Conservation (phyloP, 495 filamentous ascomycete species). For the Amphirosellinia nigrospora region DNA sequence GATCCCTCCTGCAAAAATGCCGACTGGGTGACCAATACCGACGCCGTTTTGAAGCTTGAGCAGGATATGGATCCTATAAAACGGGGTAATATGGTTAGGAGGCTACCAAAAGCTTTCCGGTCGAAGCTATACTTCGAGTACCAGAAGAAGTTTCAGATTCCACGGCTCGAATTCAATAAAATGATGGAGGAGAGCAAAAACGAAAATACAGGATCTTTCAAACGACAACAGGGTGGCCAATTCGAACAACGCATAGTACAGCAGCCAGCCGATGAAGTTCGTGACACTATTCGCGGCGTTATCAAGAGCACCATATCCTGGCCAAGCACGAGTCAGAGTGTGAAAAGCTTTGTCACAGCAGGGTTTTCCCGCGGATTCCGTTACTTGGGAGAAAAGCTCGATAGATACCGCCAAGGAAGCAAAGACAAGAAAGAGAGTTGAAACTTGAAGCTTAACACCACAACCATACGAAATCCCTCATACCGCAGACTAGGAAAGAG, state of each 20-base stretch:
- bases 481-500: neutral
- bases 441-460: conserved; percentile 5
- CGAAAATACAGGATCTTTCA: conserved; percentile 70
- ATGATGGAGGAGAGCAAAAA: conserved; percentile 80
- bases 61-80: conserved; percentile 93
- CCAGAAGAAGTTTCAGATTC: conserved; percentile 86
- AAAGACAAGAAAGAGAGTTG: conserved; percentile 31
- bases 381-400: conserved; percentile 85
- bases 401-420: conserved; percentile 65
- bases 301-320: conserved; percentile 88
- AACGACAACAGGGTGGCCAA: conserved; percentile 74
- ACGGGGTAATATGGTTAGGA: conserved; percentile 93
- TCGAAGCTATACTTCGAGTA: conserved; percentile 92
- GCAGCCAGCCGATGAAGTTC: conserved; percentile 67
- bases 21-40: conserved; percentile 71
- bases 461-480: neutral
- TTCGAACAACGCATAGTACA: conserved; percentile 86
- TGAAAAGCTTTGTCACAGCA: conserved; percentile 80
- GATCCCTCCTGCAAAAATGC: conserved; percentile 66
- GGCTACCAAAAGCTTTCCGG: conserved; percentile 86
- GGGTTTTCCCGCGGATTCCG: conserved; percentile 70
- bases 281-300: conserved; percentile 68
- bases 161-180: conserved; percentile 78
- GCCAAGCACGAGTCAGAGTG: conserved; percentile 83
- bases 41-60: conserved; percentile 58